phyloP scores from a whole-genome alignment of 371 early-diverging fungal species.

The Mucor irregularis region DNA sequence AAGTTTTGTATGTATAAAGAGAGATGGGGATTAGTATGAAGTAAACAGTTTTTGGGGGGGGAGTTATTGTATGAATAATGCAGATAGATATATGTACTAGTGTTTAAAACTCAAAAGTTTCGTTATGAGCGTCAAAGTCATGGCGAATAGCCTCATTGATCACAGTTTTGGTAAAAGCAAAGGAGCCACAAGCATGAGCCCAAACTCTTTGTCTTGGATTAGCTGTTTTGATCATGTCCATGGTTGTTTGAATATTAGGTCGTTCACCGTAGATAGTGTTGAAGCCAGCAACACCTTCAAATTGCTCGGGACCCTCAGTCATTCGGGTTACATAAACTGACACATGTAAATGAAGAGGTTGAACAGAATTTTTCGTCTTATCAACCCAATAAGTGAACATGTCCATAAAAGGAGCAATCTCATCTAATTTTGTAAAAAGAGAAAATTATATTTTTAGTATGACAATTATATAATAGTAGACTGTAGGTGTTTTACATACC shows the following conservation, averaged over 20 bases:
- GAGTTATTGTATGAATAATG: background rate
- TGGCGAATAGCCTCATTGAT: slow-evolving; percentile 31
- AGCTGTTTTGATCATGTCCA: slow-evolving; percentile 26
- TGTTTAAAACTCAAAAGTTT: slow-evolving; percentile 47
- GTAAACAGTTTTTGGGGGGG: background rate
- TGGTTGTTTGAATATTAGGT: slow-evolving; percentile 24
- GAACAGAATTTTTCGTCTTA: slow-evolving; percentile 16
- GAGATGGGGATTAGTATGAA: too few relatives aligned
- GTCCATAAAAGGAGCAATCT: slow-evolving; percentile 33
- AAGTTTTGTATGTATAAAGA: too few relatives aligned
- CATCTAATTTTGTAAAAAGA: slow-evolving; percentile 18
- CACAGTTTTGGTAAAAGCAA: slow-evolving; percentile 32
- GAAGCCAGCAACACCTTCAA: slow-evolving; percentile 12
- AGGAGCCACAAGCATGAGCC: slow-evolving; percentile 46
- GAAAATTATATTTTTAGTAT: background rate
- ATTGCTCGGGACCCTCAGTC: slow-evolving; percentile 16
- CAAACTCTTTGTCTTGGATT: slow-evolving; percentile 22
- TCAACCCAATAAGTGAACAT: slow-evolving; percentile 33
- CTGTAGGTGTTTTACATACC: slow-evolving; percentile 28
- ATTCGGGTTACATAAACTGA: slow-evolving; percentile 39
- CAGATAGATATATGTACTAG: background rate
- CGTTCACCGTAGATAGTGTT: slow-evolving; percentile 23
- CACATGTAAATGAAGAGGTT: slow-evolving; percentile 27
- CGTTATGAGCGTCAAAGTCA: slow-evolving; percentile 37
- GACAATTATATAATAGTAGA: too few relatives aligned